These are phyloP conservation scores for Soucietia sequanensis DNA, from an alignment of 805 yeast genomes.

Conservation along the genomic window DNA sequence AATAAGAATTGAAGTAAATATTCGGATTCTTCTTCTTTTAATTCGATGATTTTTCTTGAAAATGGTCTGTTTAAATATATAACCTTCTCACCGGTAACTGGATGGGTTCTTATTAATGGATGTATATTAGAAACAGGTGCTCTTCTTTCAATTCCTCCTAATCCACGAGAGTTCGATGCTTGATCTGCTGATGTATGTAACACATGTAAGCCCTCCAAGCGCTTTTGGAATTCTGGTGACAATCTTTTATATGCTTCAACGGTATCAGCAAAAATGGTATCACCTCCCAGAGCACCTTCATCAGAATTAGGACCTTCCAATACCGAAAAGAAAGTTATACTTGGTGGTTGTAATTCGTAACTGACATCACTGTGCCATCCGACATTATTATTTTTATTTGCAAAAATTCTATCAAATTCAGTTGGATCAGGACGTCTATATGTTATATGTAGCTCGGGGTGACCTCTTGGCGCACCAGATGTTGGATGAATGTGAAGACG, in stretches of 20 bases:
- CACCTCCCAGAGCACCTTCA: no score
- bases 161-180: slow-evolving; percentile 19
- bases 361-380: slow-evolving; percentile 30
- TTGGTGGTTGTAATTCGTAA: slow-evolving; percentile 29
- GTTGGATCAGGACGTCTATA: slow-evolving; percentile 24
- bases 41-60: slow-evolving; percentile 23
- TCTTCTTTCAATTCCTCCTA: slow-evolving; percentile 27
- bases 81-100: slow-evolving; percentile 23
- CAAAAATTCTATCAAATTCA: slow-evolving; percentile 19
- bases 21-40: slow-evolving; percentile 26
- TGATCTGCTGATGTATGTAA: slow-evolving; percentile 26
- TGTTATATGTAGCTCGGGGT: slow-evolving; percentile 27
- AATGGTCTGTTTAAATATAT: slow-evolving; percentile 26
- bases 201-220: slow-evolving; percentile 24
- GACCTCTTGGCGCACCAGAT: slow-evolving; percentile 9
- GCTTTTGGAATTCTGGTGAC: slow-evolving; percentile 25
- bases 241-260: slow-evolving; percentile 26
- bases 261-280: slow-evolving; percentile 29
- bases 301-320: slow-evolving; percentile 27
- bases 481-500: slow-evolving; percentile 6
- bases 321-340: slow-evolving; percentile 26
- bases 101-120: slow-evolving; percentile 27
- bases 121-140: slow-evolving; percentile 25
- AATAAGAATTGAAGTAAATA: slow-evolving; percentile 23
- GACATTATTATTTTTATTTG: slow-evolving; percentile 20